Base-by-base conservation (phyloP, 2,329 filamentous ascomycete genomes). In the Lecanicillium sp. region DNA sequence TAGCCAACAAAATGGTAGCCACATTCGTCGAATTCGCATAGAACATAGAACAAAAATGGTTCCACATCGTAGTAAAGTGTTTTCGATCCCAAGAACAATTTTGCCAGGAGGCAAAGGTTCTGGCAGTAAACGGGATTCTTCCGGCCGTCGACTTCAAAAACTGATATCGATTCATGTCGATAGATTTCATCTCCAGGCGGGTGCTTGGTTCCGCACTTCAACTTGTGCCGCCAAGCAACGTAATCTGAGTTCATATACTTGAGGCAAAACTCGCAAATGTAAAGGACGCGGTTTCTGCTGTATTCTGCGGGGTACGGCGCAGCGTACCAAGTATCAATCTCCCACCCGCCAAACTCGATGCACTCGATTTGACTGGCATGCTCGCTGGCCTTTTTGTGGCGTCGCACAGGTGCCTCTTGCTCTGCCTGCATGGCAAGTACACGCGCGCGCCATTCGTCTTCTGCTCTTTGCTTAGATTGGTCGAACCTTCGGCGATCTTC, bases 191-290 rank as follows among this genome's bases (percentile, higher is more conserved):
- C 92, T 17, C 92, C 92, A 0, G 94, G 94, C 4, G 92, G 94
- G 55, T 97, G 89, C 59, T 97, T 97, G 27, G 88, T 88, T 5
- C 87, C 85, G 52, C 92, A 98, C 66, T 98, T 98, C 51, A 88
- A 76, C 66, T 97, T 97, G 63, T 98, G 92, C 38, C 92, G 79
- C 87, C 90, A 97, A 12, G 92, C 90, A 19, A 98, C 92, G 53
- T 94, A 97, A 58, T 96, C 90, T 14, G 92, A 97, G 61, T 94
- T 95, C 88, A 98, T 96, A 66, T 98, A 98, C 64, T 97, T 98
- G 44, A 98, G 71, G 58, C 92, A 98, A 61, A 97, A 98, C 60
- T 98, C 94, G 71, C 92, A 98, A 46, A 98, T 97, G 62, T 95
- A 97, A n/a, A 98, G 74, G 28, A 95, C 85, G 20, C 87, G 82